phyloP scores from a whole-genome alignment of 1,284 basidiomycete species.

The Pseudomicrostroma phylloplanum region DNA sequence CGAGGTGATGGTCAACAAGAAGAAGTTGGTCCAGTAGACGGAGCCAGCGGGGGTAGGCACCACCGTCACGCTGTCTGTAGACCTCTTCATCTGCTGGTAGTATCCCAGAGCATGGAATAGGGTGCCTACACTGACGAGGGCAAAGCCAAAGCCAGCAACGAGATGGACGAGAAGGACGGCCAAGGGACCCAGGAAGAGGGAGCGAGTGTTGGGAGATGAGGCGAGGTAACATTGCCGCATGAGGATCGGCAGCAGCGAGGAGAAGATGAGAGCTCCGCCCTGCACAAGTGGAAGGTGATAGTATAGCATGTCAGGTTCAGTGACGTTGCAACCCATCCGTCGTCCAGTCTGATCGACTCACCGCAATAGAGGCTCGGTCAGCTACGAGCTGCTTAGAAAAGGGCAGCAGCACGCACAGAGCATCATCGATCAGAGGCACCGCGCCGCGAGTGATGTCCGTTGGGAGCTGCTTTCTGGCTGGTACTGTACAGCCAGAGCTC shows the following conservation, averaged over 20 bases:
- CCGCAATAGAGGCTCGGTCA: too few relatives aligned
- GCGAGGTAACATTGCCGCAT: background rate
- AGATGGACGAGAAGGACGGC: background rate
- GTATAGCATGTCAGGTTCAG: too few relatives aligned
- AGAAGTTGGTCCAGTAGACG: background rate
- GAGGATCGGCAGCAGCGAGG: background rate
- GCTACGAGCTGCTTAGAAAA: background rate
- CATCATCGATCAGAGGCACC: background rate
- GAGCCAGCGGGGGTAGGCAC: background rate
- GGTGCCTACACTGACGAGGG: background rate
- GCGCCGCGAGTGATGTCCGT: too few relatives aligned
- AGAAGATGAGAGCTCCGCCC: constrained; percentile 2
- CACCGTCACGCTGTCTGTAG: background rate
- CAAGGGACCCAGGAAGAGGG: background rate
- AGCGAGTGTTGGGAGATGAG: constrained; percentile 1
- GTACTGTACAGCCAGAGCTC: too few relatives aligned
- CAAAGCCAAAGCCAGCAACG: background rate
- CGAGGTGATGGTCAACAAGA: background rate
- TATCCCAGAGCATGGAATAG: background rate
- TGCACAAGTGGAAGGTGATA: background rate
- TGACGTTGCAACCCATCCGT: too few relatives aligned
- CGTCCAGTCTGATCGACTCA: too few relatives aligned
- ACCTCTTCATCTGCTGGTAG: background rate
- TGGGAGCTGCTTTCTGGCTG: too few relatives aligned
- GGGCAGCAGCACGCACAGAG: background rate